Base-by-base conservation (phyloP, 83 land plant genomes). In the Larix sibirica region DNA sequence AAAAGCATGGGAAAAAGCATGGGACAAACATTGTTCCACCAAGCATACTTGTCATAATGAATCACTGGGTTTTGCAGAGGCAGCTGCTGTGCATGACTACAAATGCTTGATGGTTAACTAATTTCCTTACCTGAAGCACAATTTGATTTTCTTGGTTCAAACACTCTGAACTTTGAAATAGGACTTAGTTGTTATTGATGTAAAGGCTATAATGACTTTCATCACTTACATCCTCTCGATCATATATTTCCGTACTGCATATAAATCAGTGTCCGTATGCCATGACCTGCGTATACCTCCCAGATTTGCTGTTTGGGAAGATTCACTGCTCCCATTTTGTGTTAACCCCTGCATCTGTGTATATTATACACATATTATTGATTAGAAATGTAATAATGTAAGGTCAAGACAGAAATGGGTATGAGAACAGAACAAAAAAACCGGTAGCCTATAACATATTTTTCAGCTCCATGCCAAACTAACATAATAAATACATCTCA, bases 201-300 rank as follows among this genome's bases (percentile, higher is more conserved):
- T 38, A 18, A 36, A 73, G 24, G 10, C 42, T 20, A 20, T 73
- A 42, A 23, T 4, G 58, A 18, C 66, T 17, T 38, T 40, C 77
- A 81, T 71, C 56, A 61, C 88, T 86, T 80, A 90, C 93, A 88
- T 87, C 61, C 54, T 84, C 0, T 89, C 88, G 38, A 83, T 66
- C 67, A 90, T 83, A 28, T 14, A 58, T 17, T 77, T 66, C 38
- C 90, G 86, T n/a, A 80, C 59, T 16, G 0, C 14, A 50, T 16
- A 1, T 38, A 85, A 23, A 59, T 90, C 94, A 38, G 62, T 40
- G 68, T 90, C 91, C 62, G 80, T 79, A 18, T 56, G 56, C 76
- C 85, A 71, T 3, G 63, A 44, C 33, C 40, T 74, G 21, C 62
- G 80, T 23, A 54, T 60, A 66, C 69, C 77, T 62, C 84, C 86